A percentile compares a stretch with the other conserved stretches of the same genome.
Evolutionary conservation across 2,329 filamentous ascomycete genomes (phyloP).

Genomic region (Lachnellula subtilissima): DNA sequence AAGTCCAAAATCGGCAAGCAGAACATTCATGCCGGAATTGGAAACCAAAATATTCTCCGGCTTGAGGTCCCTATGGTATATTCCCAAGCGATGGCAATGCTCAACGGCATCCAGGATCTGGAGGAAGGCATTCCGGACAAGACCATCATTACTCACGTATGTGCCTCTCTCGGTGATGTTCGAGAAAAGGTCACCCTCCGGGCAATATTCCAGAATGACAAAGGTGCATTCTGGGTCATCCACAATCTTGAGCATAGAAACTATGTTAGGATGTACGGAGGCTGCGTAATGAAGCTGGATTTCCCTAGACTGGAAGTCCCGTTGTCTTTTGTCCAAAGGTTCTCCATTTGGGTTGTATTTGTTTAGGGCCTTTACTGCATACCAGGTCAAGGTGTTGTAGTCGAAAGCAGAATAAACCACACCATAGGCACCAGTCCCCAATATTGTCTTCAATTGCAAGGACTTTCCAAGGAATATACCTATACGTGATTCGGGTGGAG

Average conservation of each 20-base stretch:
- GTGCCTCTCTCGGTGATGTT: constrained; percentile 95
- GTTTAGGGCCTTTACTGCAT: constrained; percentile 96
- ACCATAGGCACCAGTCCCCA: constrained; percentile 93
- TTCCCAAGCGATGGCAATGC: constrained; percentile 86
- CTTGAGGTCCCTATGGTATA: constrained; percentile 97
- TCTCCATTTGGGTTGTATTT: constrained; percentile 71
- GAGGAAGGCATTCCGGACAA: constrained; percentile 83
- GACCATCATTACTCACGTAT: constrained; percentile 86
- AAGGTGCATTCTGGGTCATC: constrained; percentile 89
- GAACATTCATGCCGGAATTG: constrained; percentile 82
- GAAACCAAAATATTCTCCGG: constrained; percentile 96
- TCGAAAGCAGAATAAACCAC: constrained; percentile 91
- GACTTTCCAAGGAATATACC: constrained; percentile 66
- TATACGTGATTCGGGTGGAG: constrained; percentile 75
- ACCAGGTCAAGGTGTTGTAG: constrained; percentile 64
- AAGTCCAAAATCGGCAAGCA: constrained; percentile 95
- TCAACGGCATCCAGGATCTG: constrained; percentile 96
- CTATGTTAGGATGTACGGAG: constrained; percentile 85
- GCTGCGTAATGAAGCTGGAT: constrained; percentile 87
- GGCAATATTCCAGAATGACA: constrained; percentile 94
- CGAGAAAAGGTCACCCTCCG: constrained; percentile 92
- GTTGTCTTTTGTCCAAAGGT: constrained; percentile 75
- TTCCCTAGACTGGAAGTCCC: constrained; percentile 87
- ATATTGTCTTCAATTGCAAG: constrained; percentile 75
- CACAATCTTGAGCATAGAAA: constrained; percentile 90